These are phyloP conservation scores for Leccinum barrowsii DNA, from an alignment of 768 basidiomycete genomes.

Conservation along the genomic window DNA sequence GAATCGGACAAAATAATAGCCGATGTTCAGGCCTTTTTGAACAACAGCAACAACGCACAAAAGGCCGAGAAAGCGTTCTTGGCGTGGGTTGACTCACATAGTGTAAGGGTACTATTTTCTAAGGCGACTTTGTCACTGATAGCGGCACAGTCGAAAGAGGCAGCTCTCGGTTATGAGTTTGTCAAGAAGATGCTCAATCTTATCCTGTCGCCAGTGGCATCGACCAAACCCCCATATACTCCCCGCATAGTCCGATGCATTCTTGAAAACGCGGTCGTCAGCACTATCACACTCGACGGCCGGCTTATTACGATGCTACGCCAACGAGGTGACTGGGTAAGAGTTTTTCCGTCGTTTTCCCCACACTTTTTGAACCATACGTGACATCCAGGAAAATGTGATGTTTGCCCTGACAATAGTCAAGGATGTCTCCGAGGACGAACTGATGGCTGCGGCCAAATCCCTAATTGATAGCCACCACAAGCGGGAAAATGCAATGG, in stretches of 20 bases:
- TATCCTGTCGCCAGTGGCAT: conserved; percentile 42
- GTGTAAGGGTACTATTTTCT: conserved; percentile 5
- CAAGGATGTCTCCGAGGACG: conserved; percentile 61
- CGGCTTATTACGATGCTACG: conserved; percentile 54
- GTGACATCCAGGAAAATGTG: conserved; percentile 34
- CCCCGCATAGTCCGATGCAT: conserved; percentile 55
- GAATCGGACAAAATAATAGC: conserved; percentile 34
- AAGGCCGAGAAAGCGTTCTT: conserved; percentile 59
- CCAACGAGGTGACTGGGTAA: conserved; percentile 66
- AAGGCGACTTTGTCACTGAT: not conserved
- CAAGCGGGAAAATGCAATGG: conserved; percentile 28
- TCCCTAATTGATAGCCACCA: conserved; percentile 40
- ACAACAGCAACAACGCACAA: conserved; percentile 39
- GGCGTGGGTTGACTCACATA: conserved; percentile 50
- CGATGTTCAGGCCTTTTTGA: conserved; percentile 38
- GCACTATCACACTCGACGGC: conserved; percentile 57
- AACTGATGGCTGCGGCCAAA: conserved; percentile 53
- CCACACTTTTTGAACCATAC: not conserved
- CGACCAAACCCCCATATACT: conserved; percentile 43
- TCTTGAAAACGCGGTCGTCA: conserved; percentile 54
- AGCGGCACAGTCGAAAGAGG: conserved; percentile 13
- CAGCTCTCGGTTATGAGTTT: conserved; percentile 43
- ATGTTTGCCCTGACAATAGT: conserved; percentile 51
- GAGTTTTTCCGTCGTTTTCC: conserved; percentile 8
- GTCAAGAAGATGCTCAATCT: conserved; percentile 56